Conservation (phyloP, 805 yeast species). For the Cyberlindnera euphorbiiphila region DNA sequence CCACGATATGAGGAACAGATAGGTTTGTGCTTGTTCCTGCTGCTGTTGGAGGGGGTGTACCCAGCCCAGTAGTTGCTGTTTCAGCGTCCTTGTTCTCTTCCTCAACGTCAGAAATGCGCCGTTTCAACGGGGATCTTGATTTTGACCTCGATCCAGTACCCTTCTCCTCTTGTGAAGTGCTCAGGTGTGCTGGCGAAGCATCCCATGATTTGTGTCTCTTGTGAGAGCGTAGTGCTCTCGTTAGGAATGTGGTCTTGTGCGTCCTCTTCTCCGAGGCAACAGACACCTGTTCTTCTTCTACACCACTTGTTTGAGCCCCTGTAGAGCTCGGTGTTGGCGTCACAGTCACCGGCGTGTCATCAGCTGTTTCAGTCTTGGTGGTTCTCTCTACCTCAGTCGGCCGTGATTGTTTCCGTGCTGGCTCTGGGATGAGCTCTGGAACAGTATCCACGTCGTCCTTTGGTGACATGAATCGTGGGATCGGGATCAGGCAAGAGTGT, state of each 20-base stretch:
- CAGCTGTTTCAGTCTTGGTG: no score
- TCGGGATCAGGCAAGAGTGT: no score
- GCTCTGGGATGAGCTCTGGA: constrained; percentile 1
- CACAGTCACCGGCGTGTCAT: no score
- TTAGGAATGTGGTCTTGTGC: not conserved
- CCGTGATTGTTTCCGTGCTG: not conserved
- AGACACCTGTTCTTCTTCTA: not conserved
- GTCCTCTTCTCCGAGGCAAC: not conserved
- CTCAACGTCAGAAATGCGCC: not conserved
- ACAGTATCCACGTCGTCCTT: not conserved
- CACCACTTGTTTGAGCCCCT: no score
- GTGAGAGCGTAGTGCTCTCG: constrained; percentile 8
- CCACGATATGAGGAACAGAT: no score
- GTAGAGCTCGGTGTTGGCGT: no score
- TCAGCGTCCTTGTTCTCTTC: constrained; percentile 1
- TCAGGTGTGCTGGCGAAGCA: not conserved
- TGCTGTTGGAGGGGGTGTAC: no score
- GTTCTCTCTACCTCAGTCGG: no score
- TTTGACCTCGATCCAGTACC: constrained; percentile 1
- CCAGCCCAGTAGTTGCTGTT: not conserved
- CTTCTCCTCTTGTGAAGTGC: constrained; percentile 1
- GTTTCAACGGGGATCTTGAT: constrained; percentile 3
- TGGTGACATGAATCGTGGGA: no score
- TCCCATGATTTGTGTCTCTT: constrained; percentile 19
- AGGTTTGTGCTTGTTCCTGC: no score